Evolutionary conservation across 768 basidiomycete genomes (phyloP).

Genomic region (Mycena vitilis): DNA sequence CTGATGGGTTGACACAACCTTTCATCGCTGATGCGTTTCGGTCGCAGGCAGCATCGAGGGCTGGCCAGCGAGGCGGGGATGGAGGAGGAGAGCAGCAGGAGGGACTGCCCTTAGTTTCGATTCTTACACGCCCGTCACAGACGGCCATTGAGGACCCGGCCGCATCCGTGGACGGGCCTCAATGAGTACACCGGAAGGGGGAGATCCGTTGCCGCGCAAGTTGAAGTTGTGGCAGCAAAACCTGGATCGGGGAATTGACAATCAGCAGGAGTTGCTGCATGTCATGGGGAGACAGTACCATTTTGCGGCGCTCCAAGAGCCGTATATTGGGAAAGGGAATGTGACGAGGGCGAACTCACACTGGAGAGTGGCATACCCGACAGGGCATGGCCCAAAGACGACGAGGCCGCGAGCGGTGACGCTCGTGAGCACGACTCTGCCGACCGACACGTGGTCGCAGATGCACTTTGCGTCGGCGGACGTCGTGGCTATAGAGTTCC

Average conservation of each 20-base stretch:
- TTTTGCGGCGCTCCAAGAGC: no score
- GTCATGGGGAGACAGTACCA: no score
- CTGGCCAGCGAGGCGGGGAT: not conserved
- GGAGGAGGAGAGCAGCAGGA: not conserved
- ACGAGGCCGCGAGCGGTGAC: not conserved
- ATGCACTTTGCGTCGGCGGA: slow-evolving; percentile 37
- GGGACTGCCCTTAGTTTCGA: no score
- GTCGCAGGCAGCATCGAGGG: no score
- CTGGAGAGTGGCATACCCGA: slow-evolving; percentile 12
- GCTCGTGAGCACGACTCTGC: not conserved
- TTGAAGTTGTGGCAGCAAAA: no score
- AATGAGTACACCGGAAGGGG: not conserved
- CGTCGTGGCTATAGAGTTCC: slow-evolving; percentile 35
- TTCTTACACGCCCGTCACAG: no score
- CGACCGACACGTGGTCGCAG: slow-evolving; percentile 3
- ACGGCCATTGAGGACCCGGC: slow-evolving; percentile 17
- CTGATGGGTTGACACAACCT: no score
- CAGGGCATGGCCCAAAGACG: not conserved
- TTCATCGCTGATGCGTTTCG: no score
- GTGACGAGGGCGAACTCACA: slow-evolving; percentile 1
- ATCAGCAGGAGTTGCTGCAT: no score
- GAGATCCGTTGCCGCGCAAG: not conserved
- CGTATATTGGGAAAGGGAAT: not conserved
- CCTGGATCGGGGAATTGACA: no score
- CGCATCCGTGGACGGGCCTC: not conserved